These are phyloP conservation scores for Teratosphaeria nubilosa DNA, from an alignment of 2,329 filamentous ascomycete species.

Conservation along the genomic window DNA sequence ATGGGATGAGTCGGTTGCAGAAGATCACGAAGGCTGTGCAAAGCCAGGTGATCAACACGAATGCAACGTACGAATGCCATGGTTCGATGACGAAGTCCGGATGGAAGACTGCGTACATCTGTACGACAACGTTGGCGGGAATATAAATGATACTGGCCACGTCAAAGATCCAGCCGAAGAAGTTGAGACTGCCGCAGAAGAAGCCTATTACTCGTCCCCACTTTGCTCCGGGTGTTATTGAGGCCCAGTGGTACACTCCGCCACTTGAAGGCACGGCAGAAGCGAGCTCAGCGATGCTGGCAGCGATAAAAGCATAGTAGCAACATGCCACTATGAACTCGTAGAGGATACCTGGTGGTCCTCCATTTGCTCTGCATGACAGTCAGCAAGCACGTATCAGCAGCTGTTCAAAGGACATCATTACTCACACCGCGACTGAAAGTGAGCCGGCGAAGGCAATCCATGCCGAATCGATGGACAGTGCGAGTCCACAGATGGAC, in stretches of 20 bases:
- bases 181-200: slow-evolving; percentile 35
- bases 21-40: slow-evolving; percentile 45
- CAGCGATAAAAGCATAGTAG: slow-evolving; percentile 28
- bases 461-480: slow-evolving; percentile 58
- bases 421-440: slow-evolving; percentile 36
- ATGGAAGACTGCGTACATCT: slow-evolving; percentile 52
- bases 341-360: slow-evolving; percentile 27
- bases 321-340: slow-evolving; percentile 26
- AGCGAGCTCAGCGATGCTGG: slow-evolving; percentile 24
- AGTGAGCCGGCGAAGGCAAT: slow-evolving; percentile 53
- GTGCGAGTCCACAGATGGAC: slow-evolving; percentile 46
- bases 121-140: slow-evolving; percentile 48
- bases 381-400: neutral
- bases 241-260: slow-evolving; percentile 28
- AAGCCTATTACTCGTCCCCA: slow-evolving; percentile 27
- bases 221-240: slow-evolving; percentile 23
- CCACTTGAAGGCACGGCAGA: slow-evolving; percentile 25
- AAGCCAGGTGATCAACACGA: slow-evolving; percentile 46
- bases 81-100: slow-evolving; percentile 40
- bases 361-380: slow-evolving; percentile 19
- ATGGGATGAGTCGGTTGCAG: slow-evolving; percentile 43
- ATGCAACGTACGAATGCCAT: slow-evolving; percentile 53
- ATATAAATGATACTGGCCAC: slow-evolving; percentile 50
- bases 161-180: slow-evolving; percentile 55
- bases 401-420: neutral